Evolutionary conservation across 345 rosid genomes (phyloP), one percentile per base, ranked within the genome.

Genomic region (Eutrema heterophyllum): DNA sequence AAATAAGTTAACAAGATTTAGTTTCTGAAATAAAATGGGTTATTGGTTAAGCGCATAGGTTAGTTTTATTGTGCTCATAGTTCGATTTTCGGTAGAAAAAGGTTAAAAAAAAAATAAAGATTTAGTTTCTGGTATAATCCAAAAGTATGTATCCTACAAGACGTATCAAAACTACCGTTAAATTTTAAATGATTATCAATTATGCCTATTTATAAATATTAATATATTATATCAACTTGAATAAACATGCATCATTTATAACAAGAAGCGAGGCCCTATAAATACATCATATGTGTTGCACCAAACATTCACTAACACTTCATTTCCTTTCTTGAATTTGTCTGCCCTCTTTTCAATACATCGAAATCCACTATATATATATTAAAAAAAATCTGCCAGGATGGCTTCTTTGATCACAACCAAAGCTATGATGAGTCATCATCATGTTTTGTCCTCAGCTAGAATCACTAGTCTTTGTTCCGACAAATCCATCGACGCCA

Each of bases 331-430:
- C 80, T 64, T 64, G 41, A 52, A 59, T 36, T 45, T n/a, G 0
- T 53, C 36, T 68, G 50, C 72, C 76, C 76, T 48, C 80, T 56
- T 64, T 65, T 13, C 56, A 64, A 21, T 39, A 64, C 80, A 76
- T 7, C 54, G n/a, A 57, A 40, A 33, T 59, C 67, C 60, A 57
- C 66, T 12, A 36, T 14, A 39, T 48, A 51, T 62, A 39, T 48
- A 35, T 62, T 12, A 14, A 67, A 40, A 8, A n/a, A 12, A 43
- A 11, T 12, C 51, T 2, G 13, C 29, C 52, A 63, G 33, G 66
- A 77, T 71, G 80, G 80, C 80, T 71, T 65, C 76, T 72, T 58
- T 71, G 68, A 71, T 77, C 72, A 71, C 80, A 77, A 65, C 67
- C 77, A 77, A 65, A 71, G 72, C 64, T 66, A 71, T 77, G 43